A percentile compares a stretch with the other conserved stretches of the same genome.
Conservation (phyloP, 1,284 basidiomycete genomes). For the Hortiboletus rubellus region DNA sequence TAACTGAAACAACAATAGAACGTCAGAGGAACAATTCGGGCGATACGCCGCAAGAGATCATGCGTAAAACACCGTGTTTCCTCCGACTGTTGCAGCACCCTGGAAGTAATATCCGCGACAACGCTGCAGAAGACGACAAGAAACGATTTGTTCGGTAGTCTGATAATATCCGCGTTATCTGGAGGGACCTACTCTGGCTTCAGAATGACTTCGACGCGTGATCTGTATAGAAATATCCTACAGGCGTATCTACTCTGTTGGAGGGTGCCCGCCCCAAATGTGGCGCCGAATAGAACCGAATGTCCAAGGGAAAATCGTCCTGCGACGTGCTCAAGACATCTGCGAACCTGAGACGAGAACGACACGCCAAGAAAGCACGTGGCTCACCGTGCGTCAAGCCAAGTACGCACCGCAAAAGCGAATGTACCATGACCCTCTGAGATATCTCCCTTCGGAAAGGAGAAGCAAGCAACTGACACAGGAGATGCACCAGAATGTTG, state of each 20-base stretch:
- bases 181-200: constrained; percentile 26
- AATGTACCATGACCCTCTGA: constrained; percentile 46
- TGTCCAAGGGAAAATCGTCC: constrained; percentile 36
- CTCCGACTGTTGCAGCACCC: constrained; percentile 41
- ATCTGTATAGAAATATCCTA: constrained; percentile 18
- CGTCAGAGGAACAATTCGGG: constrained; percentile 41
- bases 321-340: constrained; percentile 38
- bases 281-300: constrained; percentile 31
- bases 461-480: constrained; percentile 43
- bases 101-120: constrained; percentile 45
- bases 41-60: constrained; percentile 44
- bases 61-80: constrained; percentile 49
- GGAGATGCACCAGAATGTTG: constrained; percentile 36
- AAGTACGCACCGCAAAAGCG: constrained; percentile 47
- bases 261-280: constrained; percentile 20
- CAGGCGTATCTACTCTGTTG: constrained; percentile 29
- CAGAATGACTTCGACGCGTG: constrained; percentile 12
- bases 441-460: constrained; percentile 35
- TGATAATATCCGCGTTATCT: constrained; percentile 36
- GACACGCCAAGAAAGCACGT: not conserved
- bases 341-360: constrained; percentile 21
- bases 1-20: constrained; percentile 51
- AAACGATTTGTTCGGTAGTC: constrained; percentile 40
- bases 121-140: constrained; percentile 48
- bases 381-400: constrained; percentile 45